A percentile compares a stretch with the other conserved stretches of the same genome.
These are phyloP conservation scores for Hericium erinaceus DNA, from an alignment of 768 basidiomycete species.

Conservation along the genomic window DNA sequence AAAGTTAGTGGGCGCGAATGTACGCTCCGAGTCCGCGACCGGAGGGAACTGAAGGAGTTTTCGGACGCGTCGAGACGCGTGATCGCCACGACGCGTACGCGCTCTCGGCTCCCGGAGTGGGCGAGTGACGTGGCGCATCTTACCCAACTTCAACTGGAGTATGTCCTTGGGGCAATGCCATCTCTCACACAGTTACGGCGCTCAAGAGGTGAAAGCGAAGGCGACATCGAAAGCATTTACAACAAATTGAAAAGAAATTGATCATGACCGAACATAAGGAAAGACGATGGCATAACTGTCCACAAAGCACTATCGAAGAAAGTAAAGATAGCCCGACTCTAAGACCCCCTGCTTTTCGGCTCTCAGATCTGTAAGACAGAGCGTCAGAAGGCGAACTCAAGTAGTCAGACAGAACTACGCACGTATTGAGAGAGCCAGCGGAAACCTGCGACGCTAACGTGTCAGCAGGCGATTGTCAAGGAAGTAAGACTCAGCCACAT, in stretches of 20 bases:
- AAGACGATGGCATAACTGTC: background rate
- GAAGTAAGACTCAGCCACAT: conserved; percentile 4
- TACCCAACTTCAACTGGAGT: too few species aligned
- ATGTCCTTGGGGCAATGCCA: too few species aligned
- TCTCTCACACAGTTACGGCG: too few species aligned
- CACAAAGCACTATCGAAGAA: background rate
- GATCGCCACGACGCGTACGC: too few species aligned
- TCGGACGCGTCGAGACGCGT: too few species aligned
- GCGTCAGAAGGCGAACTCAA: background rate
- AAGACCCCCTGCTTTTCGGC: background rate
- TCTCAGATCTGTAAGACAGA: conserved; percentile 6
- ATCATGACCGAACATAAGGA: background rate
- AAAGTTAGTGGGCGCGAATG: too few species aligned
- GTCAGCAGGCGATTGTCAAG: background rate
- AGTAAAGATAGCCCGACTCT: background rate
- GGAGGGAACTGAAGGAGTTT: too few species aligned
- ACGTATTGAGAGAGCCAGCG: conserved; percentile 98
- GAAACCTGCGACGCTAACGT: conserved; percentile 46
- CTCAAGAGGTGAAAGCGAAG: background rate
- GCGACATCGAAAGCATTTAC: background rate
- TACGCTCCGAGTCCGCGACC: too few species aligned
- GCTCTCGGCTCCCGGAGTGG: too few species aligned
- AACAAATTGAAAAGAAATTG: background rate
- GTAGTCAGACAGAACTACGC: conserved; percentile 3
- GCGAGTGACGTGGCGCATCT: too few species aligned